These are phyloP conservation scores for Xylariaceae sp. DNA, from an alignment of 2,329 filamentous ascomycete species.

Conservation along the genomic window DNA sequence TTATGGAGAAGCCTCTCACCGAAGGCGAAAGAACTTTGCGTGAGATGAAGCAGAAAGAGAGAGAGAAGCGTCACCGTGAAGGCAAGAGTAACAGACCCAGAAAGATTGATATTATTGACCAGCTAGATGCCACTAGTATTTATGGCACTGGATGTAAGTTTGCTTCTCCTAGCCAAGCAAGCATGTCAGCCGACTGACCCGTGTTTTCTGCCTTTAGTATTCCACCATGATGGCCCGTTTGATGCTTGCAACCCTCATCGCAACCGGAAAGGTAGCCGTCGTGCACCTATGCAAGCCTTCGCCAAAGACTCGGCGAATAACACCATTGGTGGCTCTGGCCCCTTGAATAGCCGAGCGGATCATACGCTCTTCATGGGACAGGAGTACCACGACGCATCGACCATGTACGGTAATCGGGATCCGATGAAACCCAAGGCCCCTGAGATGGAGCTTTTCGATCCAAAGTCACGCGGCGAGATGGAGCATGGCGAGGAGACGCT, in stretches of 20 bases:
- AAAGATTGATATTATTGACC: constrained; percentile 85
- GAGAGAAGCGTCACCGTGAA: constrained; percentile 47
- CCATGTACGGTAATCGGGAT: constrained; percentile 54
- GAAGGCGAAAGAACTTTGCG: constrained; percentile 53
- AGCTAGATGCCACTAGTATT: constrained; percentile 92
- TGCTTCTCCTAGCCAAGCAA: neutral
- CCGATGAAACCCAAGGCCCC: constrained; percentile 31
- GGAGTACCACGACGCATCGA: constrained; percentile 76
- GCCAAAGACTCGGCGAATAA: constrained; percentile 91
- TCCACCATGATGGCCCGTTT: constrained; percentile 96
- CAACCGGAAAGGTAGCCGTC: constrained; percentile 75
- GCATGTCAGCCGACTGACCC: constrained; percentile 5
- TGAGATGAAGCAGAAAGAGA: constrained; percentile 47
- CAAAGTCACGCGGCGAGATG: constrained; percentile 59
- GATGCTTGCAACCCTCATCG: constrained; percentile 94
- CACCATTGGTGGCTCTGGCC: constrained; percentile 79
- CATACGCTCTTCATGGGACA: constrained; percentile 82
- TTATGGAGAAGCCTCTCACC: constrained; percentile 57
- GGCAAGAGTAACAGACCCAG: constrained; percentile 42
- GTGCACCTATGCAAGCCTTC: constrained; percentile 94
- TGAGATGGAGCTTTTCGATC: constrained; percentile 59
- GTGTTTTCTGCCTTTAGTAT: constrained; percentile 52
- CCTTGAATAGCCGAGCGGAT: constrained; percentile 74
- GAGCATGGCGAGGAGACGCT: constrained; percentile 79
- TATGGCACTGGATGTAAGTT: constrained; percentile 83